phyloP scores from a whole-genome alignment of 371 early-diverging fungal species.

The Cladochytrium tenue region DNA sequence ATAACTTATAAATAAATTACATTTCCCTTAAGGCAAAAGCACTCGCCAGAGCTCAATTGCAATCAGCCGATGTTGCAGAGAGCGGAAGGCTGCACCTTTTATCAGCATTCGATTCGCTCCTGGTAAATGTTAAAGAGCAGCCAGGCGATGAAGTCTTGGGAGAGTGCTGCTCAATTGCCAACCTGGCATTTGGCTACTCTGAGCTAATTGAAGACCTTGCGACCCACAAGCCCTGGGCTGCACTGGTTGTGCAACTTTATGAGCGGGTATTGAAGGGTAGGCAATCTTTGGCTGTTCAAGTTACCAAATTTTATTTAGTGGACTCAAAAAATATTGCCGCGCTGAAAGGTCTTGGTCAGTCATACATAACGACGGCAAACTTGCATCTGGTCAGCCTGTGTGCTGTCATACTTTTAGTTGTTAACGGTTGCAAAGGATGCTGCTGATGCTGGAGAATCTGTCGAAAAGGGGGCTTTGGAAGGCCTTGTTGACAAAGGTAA shows the following conservation, averaged over 20 bases:
- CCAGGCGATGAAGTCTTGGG: no score
- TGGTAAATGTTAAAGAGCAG: no score
- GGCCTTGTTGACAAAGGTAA: not conserved
- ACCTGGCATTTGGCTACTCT: not conserved
- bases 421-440: not conserved
- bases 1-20: no score
- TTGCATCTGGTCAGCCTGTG: not conserved
- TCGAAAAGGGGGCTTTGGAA: not conserved
- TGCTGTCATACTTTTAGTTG: not conserved
- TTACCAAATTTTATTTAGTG: not conserved
- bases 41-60: no score
- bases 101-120: no score
- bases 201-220: not conserved
- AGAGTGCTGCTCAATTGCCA: not conserved
- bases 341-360: not conserved
- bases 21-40: no score
- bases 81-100: no score
- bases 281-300: no score
- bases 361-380: not conserved
- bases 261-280: no score
- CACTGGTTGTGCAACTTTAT: no score
- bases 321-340: not conserved
- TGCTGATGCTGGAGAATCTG: not conserved
- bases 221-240: not conserved
- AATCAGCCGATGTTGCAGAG: no score